phyloP scores from a whole-genome alignment of 257 asterid genomes.

The Nyctanthes arbortristis region DNA sequence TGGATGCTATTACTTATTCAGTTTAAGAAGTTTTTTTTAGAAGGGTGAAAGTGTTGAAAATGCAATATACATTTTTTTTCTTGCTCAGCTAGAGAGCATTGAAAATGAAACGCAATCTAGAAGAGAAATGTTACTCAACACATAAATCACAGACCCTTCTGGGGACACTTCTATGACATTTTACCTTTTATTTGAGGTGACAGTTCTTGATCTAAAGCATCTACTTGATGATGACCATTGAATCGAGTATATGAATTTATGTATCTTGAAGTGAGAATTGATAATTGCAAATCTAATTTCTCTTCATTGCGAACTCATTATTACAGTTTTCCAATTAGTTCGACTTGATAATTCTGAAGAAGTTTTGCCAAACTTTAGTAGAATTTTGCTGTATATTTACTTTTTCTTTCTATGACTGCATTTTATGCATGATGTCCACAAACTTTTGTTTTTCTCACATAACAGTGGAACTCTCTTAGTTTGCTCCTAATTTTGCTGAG shows the following conservation, averaged over 20 bases:
- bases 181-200: not conserved
- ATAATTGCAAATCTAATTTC: not conserved
- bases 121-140: constrained; percentile 10
- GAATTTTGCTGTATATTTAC: not conserved
- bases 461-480: not conserved
- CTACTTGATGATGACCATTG: not conserved
- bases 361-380: constrained; percentile 9
- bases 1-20: not conserved
- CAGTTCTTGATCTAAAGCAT: not conserved
- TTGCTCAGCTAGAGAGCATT: not conserved
- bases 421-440: not conserved
- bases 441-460: not conserved
- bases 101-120: not conserved
- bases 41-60: not conserved
- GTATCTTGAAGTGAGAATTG: not conserved
- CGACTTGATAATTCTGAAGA: not conserved
- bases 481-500: not conserved
- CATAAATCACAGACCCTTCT: no score
- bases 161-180: not conserved
- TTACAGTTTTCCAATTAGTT: not conserved
- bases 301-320: not conserved
- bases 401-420: constrained; percentile 7
- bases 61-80: not conserved
- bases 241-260: not conserved
- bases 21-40: not conserved